phyloP scores from a whole-genome alignment of 805 yeast genomes.

The Kodamaea laetipori region DNA sequence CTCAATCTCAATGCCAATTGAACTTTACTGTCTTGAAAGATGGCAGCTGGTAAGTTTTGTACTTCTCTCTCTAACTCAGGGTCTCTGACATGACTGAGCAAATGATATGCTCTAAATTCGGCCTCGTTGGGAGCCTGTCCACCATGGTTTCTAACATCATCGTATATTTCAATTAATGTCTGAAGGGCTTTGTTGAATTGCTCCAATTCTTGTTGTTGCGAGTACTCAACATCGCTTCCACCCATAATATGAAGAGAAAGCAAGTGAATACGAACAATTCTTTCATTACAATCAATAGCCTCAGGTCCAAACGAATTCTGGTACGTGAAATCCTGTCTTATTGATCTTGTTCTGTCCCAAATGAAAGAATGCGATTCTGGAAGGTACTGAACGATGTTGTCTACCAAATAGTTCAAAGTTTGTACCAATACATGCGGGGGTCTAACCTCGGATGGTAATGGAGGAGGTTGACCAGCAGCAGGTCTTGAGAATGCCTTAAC shows the following conservation, averaged over 20 bases:
- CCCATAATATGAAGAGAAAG: constrained; percentile 85
- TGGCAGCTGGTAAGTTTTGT: constrained; percentile 62
- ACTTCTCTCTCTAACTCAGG: constrained; percentile 79
- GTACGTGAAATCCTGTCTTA: constrained; percentile 94
- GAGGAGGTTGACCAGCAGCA: constrained; percentile 98
- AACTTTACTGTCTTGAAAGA: constrained; percentile 57
- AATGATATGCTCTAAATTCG: constrained; percentile 86
- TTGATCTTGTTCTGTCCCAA: constrained; percentile 97
- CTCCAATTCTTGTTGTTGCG: constrained; percentile 93
- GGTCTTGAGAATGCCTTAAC: constrained; percentile 94
- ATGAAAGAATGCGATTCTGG: constrained; percentile 88
- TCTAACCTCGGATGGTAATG: constrained; percentile 94
- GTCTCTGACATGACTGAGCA: constrained; percentile 78
- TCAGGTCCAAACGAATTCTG: constrained; percentile 94
- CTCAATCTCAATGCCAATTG: constrained; percentile 75
- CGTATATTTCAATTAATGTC: constrained; percentile 83
- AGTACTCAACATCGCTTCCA: constrained; percentile 65
- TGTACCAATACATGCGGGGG: constrained; percentile 76
- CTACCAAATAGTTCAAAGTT: constrained; percentile 73
- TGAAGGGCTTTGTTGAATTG: constrained; percentile 91
- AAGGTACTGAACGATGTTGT: constrained; percentile 59
- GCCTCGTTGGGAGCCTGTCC: constrained; percentile 80
- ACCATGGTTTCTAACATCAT: constrained; percentile 72
- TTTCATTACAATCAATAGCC: constrained; percentile 89
- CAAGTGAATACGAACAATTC: constrained; percentile 86